Base-by-base conservation (phyloP, 768 basidiomycete species). In the Boletus pseudopeckii region DNA sequence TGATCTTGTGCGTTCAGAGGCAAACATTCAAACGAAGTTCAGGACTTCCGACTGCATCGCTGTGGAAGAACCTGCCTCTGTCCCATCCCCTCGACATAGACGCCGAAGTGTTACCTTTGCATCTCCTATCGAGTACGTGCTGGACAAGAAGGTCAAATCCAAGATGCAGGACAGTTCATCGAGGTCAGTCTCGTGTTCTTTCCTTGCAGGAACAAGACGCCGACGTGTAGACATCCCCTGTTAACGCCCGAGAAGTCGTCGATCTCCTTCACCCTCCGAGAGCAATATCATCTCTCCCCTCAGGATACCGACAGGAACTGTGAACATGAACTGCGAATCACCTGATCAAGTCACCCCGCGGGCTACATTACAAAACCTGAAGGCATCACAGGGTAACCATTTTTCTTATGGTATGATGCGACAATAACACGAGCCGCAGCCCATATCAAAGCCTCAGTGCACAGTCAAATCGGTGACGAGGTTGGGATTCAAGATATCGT, bases 401-500 rank as follows among this genome's bases (percentile, higher is more conserved):
- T 37, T 3, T 50, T 45, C 20, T 3, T 51, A 37, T 45, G n/a
- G 26, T 32, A 39, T 43, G 18, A n/a, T 32, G 18, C 13, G 28
- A 24, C 37, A 37, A 40, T 36, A 38, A 52, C 24, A 9, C 1
- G 17, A 44, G 26, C 10, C 20, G 36, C 28, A 47, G 45, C 22
- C 18, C 7, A 30, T 24, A 20, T 30, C 8, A 42, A 60, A 53
- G 20, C 36, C 24, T 37, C 50, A 6, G 38, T 15, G 17, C 37
- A 30, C n/a, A 46, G 51, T 40, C 44, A 40, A 20, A 47, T 11
- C 26, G 18, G 44, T 8, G 56, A 58, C 11, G 57, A 54, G 9
- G 56, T 42, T 33, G 64, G 52, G 26, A 64, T 72, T 9, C 61
- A 64, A 51, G 67, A 65, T 38, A 81, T 84, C 50, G 66, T 77